These are phyloP conservation scores for Trichosporon sp. DNA, from an alignment of 1,284 basidiomycete genomes.

Conservation along the genomic window DNA sequence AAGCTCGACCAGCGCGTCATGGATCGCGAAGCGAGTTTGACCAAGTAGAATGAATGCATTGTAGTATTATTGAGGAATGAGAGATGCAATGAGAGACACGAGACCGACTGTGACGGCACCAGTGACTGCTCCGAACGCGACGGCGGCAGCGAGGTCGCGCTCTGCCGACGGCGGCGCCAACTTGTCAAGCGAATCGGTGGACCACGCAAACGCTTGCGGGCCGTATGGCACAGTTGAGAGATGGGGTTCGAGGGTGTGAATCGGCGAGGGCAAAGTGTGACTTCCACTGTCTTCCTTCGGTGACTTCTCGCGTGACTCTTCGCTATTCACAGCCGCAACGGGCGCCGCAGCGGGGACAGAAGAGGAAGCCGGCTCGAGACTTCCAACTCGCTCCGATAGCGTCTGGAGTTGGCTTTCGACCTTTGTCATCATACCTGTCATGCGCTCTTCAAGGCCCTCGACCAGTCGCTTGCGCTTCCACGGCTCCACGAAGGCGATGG, in stretches of 20 bases:
- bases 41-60: conserved; percentile 40
- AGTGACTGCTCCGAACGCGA: conserved; percentile 31
- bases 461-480: conserved; percentile 85
- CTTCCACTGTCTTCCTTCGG: not conserved
- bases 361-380: conserved; percentile 27
- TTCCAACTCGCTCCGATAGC: conserved; percentile 32
- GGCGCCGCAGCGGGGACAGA: not conserved
- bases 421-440: conserved; percentile 67
- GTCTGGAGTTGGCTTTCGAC: conserved; percentile 67
- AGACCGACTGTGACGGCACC: conserved; percentile 24
- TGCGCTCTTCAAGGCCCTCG: conserved; percentile 80
- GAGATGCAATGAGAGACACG: conserved; percentile 12
- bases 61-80: conserved; percentile 15
- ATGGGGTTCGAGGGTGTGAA: not conserved
- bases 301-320: conserved; percentile 1
- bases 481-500: conserved; percentile 85
- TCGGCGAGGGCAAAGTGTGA: not conserved
- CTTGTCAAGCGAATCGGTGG: conserved; percentile 32
- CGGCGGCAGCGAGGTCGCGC: conserved; percentile 37
- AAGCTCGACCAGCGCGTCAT: conserved; percentile 88
- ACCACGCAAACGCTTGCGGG: conserved; percentile 20
- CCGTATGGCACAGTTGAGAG: conserved; percentile 7
- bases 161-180: conserved; percentile 37
- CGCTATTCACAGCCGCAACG: not conserved
- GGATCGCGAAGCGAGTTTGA: conserved; percentile 78